Evolutionary conservation across 805 yeast species (phyloP).

Genomic region (Lipomyces spencermartinsiae): DNA sequence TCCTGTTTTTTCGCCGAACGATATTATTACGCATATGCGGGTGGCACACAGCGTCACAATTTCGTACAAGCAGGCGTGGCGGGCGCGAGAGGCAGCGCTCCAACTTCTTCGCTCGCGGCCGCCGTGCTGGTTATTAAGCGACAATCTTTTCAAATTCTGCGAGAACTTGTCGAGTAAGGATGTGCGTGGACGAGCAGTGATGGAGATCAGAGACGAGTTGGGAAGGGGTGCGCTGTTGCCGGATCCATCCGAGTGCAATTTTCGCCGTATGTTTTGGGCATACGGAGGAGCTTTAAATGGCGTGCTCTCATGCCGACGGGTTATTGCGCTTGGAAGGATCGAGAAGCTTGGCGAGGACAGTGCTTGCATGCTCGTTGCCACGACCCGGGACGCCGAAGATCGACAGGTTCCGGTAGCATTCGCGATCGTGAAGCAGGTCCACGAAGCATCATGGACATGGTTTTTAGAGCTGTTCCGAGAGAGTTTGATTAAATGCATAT

Average conservation of each 20-base stretch:
- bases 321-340: conserved; percentile 20
- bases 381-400: conserved; percentile 29
- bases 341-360: neutral
- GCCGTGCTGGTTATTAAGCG: conserved; percentile 14
- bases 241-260: conserved; percentile 25
- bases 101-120: conserved; percentile 19
- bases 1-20: conserved; percentile 23
- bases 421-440: conserved; percentile 14
- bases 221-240: conserved; percentile 28
- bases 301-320: conserved; percentile 21
- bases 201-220: conserved; percentile 25
- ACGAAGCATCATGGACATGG: conserved; percentile 24
- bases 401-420: conserved; percentile 20
- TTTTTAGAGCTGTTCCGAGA: conserved; percentile 16
- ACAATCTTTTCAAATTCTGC: conserved; percentile 9
- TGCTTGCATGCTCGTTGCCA: conserved; percentile 18
- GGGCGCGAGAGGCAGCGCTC: conserved; percentile 30
- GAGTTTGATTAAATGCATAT: conserved; percentile 15
- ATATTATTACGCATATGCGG: conserved; percentile 17
- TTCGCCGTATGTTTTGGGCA: conserved; percentile 28
- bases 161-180: conserved; percentile 7
- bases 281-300: conserved; percentile 19
- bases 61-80: conserved; percentile 36
- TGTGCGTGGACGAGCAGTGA: conserved; percentile 13
- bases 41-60: conserved; percentile 15